phyloP scores from a whole-genome alignment of 1,284 basidiomycete genomes.

The Melanopsichium pennsylvanicum region DNA sequence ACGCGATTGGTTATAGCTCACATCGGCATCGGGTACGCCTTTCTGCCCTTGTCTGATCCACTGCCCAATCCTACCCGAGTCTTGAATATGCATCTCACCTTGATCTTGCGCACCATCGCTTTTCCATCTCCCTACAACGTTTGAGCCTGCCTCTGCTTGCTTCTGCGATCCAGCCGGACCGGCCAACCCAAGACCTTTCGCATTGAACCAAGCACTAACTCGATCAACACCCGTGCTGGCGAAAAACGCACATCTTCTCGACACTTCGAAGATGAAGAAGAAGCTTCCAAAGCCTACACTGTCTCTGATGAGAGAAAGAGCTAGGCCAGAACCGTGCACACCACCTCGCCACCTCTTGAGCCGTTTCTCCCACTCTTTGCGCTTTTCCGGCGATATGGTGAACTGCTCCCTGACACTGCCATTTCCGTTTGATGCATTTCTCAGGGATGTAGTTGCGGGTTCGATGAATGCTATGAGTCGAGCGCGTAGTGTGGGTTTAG shows the following conservation, averaged over 20 bases:
- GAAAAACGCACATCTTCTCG: conserved; percentile 58
- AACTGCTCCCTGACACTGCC: conserved; percentile 13
- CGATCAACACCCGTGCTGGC: conserved; percentile 61
- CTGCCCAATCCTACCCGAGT: conserved; percentile 3
- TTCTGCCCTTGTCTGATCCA: conserved; percentile 36
- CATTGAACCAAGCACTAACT: conserved; percentile 47
- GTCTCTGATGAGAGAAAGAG: conserved; percentile 65
- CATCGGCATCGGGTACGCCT: conserved; percentile 35
- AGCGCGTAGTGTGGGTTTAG: conserved; percentile 16
- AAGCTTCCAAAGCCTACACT: conserved; percentile 64
- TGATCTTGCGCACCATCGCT: conserved; percentile 1
- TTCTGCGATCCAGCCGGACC: neutral
- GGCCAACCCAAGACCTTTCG: conserved; percentile 28
- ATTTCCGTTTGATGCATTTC: conserved; percentile 1
- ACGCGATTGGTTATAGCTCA: conserved; percentile 56
- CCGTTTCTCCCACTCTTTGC: conserved; percentile 56
- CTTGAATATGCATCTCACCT: conserved; percentile 33
- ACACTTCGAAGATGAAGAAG: conserved; percentile 67
- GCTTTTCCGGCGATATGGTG: conserved; percentile 43
- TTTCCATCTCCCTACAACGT: conserved; percentile 21
- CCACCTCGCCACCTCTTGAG: conserved; percentile 57
- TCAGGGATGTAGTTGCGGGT: conserved; percentile 18
- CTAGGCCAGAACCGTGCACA: conserved; percentile 61
- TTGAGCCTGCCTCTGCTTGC: neutral
- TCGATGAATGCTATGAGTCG: conserved; percentile 20